Evolutionary conservation across 2,329 filamentous ascomycete genomes (phyloP).

Genomic region (Botrytis elliptica): DNA sequence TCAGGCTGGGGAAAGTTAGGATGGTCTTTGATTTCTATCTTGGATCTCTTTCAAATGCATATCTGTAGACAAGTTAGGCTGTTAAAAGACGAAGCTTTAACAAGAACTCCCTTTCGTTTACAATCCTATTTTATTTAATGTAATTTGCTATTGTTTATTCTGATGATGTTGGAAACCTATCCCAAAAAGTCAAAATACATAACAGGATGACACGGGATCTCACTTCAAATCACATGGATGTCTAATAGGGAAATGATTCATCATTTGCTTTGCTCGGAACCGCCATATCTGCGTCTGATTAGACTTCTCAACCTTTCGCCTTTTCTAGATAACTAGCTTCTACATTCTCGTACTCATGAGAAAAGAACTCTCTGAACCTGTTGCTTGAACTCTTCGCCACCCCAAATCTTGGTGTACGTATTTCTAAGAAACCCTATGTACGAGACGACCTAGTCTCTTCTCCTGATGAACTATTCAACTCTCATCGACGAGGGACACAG

Average conservation of each 20-base stretch:
- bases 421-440: not conserved
- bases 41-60: not conserved
- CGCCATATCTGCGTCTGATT: not conserved
- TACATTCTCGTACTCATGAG: not conserved
- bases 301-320: not conserved
- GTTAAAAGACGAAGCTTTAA: not conserved
- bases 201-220: not conserved
- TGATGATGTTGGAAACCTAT: not conserved
- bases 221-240: not conserved
- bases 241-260: not conserved
- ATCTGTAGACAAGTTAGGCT: not conserved
- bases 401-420: not conserved
- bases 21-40: not conserved
- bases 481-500: not conserved
- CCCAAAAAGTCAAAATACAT: not conserved
- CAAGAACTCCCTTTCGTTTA: not conserved
- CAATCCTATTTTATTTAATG: no score
- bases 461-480: not conserved
- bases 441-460: not conserved
- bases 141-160: not conserved
- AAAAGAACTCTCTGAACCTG: not conserved
- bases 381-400: not conserved
- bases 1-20: not conserved
- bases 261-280: not conserved
- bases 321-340: not conserved